Base-by-base conservation (phyloP, 2,329 filamentous ascomycete genomes). In the Ophiostoma sp. region DNA sequence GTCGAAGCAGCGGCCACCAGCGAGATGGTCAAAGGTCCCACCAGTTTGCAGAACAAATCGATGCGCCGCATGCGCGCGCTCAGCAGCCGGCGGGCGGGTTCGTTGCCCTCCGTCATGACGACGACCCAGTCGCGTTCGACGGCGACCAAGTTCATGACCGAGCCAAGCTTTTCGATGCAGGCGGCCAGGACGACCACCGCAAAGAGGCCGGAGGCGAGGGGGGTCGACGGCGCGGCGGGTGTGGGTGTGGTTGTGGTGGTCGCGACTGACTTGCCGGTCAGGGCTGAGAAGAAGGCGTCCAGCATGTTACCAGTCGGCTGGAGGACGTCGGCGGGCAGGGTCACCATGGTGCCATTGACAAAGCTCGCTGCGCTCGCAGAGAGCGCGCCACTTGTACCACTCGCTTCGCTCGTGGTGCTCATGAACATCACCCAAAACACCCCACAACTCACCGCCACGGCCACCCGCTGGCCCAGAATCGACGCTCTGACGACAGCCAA, bases 101-200 rank as follows among this genome's bases (percentile, higher is more conserved):
- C 81, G 31, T 83, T 77, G 12, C 79, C 79, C 31, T 83, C 81
- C 0, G 86, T 83, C 11, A 89, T 82, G 8, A 88, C 82, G 0
- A 89, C 84, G 3, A 89, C 85, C 91, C 92, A 93, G 77, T 94
- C 92, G 77, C 89, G 84, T 79, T 94, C 92, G 0, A 94, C 86
- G 0, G 92, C 84, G 0, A 94, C 87, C 0, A 88, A 84, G 78
- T 93, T 94, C 79, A 89, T 85, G 6, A 90, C 85, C 1, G 89
- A 85, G 17, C 84, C 85, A 9, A 93, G 80, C 79, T 94, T 94
- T 80, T 94, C 92, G 1, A 91, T 78, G 72, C 91, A 92, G 0
- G 90, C 90, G 61, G 93, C 81, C 0, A 88, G 22, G 0, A 87
- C 84, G 2, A 85, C 73, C 0, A 80, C 42, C 0, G 78, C 79